These are phyloP conservation scores for Candida suzukii DNA, from an alignment of 805 yeast genomes.

Conservation along the genomic window DNA sequence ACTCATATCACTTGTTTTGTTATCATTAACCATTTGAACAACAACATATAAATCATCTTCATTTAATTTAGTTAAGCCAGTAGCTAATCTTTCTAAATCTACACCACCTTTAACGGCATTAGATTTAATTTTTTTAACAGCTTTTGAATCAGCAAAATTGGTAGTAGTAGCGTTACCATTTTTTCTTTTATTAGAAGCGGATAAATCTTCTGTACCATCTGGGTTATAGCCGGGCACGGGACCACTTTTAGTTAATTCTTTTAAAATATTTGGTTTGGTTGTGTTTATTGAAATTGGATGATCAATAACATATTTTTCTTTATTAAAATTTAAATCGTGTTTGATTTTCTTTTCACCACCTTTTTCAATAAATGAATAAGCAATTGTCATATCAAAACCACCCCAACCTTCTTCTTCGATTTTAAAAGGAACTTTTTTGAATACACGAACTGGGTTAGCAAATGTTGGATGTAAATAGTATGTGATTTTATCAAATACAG, in stretches of 20 bases:
- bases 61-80: conserved; percentile 75
- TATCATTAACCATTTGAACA: conserved; percentile 96
- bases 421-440: conserved; percentile 78
- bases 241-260: conserved; percentile 74
- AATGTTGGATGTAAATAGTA: conserved; percentile 94
- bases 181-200: conserved; percentile 17
- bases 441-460: conserved; percentile 74
- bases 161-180: background rate
- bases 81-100: conserved; percentile 86
- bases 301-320: conserved; percentile 70
- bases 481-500: conserved; percentile 83
- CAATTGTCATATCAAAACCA: conserved; percentile 84
- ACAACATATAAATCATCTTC: conserved; percentile 93
- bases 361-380: conserved; percentile 71
- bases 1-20: conserved; percentile 90
- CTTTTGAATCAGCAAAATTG: conserved; percentile 27
- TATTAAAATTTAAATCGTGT: conserved; percentile 84
- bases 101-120: conserved; percentile 66
- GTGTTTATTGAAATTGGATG: conserved; percentile 73
- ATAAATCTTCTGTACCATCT: background rate
- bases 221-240: conserved; percentile 53
- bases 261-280: conserved; percentile 63
- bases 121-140: conserved; percentile 43
- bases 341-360: conserved; percentile 81
- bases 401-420: conserved; percentile 98